These are phyloP conservation scores for Graphilbum fragrans DNA, from an alignment of 2,329 filamentous ascomycete species.

Conservation along the genomic window DNA sequence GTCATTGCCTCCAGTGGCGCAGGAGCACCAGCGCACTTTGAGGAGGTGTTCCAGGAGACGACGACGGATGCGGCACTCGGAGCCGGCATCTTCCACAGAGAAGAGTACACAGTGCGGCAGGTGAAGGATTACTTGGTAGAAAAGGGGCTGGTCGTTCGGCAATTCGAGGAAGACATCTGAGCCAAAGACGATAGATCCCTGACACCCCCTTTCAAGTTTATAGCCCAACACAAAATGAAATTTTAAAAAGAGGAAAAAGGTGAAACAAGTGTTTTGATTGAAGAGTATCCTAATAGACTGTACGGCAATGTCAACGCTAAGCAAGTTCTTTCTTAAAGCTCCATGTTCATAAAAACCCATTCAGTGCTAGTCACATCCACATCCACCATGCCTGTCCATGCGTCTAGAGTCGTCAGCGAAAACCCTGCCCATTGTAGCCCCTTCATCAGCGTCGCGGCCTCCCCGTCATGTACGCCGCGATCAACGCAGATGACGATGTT, in stretches of 20 bases:
- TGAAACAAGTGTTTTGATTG: background rate
- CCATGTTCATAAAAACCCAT: constrained; percentile 86
- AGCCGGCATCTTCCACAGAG: constrained; percentile 94
- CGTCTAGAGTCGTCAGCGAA: constrained; percentile 66
- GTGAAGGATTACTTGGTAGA: constrained; percentile 74
- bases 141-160: constrained; percentile 65
- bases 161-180: constrained; percentile 50
- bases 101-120: constrained; percentile 86
- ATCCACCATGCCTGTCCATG: constrained; percentile 49
- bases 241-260: background rate
- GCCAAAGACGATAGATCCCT: background rate
- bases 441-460: constrained; percentile 58
- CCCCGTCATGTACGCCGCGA: constrained; percentile 49
- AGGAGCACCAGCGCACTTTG: constrained; percentile 76
- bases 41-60: constrained; percentile 79
- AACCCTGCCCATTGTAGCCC: constrained; percentile 93
- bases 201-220: background rate
- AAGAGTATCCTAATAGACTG: no score
- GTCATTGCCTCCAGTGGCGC: constrained; percentile 93
- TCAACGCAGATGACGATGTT: constrained; percentile 74
- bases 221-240: background rate
- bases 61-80: constrained; percentile 84
- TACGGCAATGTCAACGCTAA: background rate
- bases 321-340: constrained; percentile 39
- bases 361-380: constrained; percentile 45